These are phyloP conservation scores for Auricularia heimuer DNA, from an alignment of 768 basidiomycete species.

Conservation along the genomic window DNA sequence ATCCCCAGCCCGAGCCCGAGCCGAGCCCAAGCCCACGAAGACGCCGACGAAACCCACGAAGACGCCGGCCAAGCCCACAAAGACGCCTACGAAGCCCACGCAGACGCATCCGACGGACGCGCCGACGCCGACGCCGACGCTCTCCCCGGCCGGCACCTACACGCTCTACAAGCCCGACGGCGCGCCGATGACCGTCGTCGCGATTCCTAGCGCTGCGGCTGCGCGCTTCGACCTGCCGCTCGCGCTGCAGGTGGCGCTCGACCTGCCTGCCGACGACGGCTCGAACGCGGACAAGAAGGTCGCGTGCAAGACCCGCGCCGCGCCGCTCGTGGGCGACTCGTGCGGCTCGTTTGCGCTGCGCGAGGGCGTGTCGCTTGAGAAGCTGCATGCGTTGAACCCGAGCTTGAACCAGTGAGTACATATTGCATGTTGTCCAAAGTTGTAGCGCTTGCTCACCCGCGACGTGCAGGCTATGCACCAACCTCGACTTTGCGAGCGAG, in stretches of 20 bases:
- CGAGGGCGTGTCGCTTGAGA: not conserved
- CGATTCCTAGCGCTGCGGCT: not conserved
- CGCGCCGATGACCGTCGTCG: not conserved
- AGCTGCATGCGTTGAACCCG: not conserved
- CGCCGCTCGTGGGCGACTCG: not conserved
- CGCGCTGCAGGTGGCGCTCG: not conserved
- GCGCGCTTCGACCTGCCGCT: not conserved
- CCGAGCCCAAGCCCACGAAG: not conserved
- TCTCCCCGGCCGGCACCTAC: not conserved
- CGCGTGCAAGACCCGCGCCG: not conserved
- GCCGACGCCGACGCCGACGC: not conserved
- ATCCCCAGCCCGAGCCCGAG: not conserved
- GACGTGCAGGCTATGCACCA: no score
- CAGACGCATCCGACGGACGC: not conserved
- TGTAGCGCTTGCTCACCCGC: no score
- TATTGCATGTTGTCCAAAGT: not conserved
- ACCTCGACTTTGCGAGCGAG: no score
- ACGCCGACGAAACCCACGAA: not conserved
- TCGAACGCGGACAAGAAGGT: not conserved
- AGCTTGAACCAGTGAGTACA: not conserved
- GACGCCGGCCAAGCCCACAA: not conserved
- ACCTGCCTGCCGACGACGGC: not conserved
- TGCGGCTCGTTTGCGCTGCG: not conserved
- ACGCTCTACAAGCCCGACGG: not conserved
- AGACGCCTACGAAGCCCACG: not conserved